phyloP scores from a whole-genome alignment of 2,329 filamentous ascomycete genomes.

The Cladobotryum mycophilum region DNA sequence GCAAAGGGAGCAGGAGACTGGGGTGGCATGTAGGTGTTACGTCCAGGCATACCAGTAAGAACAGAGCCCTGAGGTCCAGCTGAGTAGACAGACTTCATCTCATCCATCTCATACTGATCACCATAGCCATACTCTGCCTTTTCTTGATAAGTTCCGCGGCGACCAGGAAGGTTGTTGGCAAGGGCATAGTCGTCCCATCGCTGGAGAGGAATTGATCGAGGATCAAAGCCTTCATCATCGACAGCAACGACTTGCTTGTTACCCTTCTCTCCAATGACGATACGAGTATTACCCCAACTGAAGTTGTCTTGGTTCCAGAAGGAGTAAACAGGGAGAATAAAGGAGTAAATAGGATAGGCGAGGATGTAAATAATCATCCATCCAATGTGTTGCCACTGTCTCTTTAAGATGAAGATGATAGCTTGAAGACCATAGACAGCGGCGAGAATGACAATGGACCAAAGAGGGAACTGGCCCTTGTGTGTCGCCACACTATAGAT shows the following conservation, averaged over 20 bases:
- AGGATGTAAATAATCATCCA: conserved; percentile 99
- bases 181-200: conserved; percentile 95
- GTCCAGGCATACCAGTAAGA: conserved; percentile 71
- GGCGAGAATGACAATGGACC: conserved; percentile 84
- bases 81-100: conserved; percentile 94
- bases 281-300: conserved; percentile 95
- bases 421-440: conserved; percentile 94
- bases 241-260: conserved; percentile 84
- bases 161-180: conserved; percentile 81
- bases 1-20: conserved; percentile 69
- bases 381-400: conserved; percentile 96
- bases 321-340: conserved; percentile 87
- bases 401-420: conserved; percentile 91
- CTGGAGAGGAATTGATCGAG: conserved; percentile 86
- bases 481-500: conserved; percentile 69
- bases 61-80: conserved; percentile 85
- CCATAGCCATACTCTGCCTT: conserved; percentile 62
- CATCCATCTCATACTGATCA: conserved; percentile 91
- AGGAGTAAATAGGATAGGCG: conserved; percentile 92
- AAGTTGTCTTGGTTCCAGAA: conserved; percentile 99
- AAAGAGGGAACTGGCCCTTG: conserved; percentile 70
- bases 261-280: conserved; percentile 92
- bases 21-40: conserved; percentile 73
- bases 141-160: conserved; percentile 66
- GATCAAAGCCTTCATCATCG: conserved; percentile 81